Evolutionary conservation across 192 early-diverging fungal species (phyloP).

Genomic region (Diversispora epigaea): DNA sequence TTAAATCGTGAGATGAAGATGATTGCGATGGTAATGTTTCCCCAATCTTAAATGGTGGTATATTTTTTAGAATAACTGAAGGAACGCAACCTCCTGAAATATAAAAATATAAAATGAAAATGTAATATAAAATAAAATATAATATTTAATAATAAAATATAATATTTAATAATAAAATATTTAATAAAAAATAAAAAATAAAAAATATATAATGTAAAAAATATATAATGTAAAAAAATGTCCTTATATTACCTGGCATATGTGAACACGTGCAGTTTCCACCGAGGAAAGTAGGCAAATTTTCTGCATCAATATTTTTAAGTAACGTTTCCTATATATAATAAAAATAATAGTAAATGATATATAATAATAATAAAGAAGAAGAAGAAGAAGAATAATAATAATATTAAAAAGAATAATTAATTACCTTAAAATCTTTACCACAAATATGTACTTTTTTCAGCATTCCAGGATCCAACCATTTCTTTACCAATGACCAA

Average conservation of each 20-base stretch:
- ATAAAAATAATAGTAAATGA: conserved; percentile 46
- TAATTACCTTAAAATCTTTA: conserved; percentile 12
- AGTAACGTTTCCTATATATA: conserved; percentile 57
- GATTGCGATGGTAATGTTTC: conserved; percentile 12
- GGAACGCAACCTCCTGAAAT: conserved; percentile 42
- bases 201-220: neutral
- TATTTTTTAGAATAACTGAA: conserved; percentile 42
- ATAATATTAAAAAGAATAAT: neutral
- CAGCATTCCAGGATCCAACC: conserved; percentile 75
- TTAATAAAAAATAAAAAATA: neutral
- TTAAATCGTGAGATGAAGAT: neutral
- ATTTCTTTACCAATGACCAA: conserved; percentile 76
- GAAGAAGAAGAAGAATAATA: conserved; percentile 42
- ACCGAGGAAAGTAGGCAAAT: conserved; percentile 69
- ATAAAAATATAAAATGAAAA: neutral
- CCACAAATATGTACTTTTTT: conserved; percentile 38
- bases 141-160: no score
- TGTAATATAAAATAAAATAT: neutral
- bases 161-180: no score
- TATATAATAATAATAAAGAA: conserved; percentile 33
- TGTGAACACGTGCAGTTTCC: conserved; percentile 72
- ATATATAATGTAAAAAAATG: conserved; percentile 13
- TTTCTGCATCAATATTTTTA: conserved; percentile 63
- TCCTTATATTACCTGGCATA: conserved; percentile 59
- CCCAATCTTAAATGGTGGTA: conserved; percentile 33